Evolutionary conservation across 192 early-diverging fungal species (phyloP).

Genomic region (Dimargaris verticillata): DNA sequence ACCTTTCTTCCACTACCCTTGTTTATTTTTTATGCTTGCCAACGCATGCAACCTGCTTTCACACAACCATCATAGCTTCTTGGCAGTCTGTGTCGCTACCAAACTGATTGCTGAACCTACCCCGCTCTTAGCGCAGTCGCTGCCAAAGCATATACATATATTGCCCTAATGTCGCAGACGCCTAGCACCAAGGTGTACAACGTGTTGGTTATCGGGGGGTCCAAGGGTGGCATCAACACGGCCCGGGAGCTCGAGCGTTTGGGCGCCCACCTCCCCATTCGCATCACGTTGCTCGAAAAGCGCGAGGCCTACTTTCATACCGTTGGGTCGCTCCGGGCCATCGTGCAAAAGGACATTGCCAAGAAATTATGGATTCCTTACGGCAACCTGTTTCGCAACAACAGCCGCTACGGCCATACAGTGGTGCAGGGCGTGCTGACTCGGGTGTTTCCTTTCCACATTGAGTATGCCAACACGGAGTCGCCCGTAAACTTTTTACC

Average conservation of each 20-base stretch:
- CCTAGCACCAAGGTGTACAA: conserved; percentile 13
- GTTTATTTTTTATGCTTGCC: too few species aligned
- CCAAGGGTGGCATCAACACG: conserved; percentile 26
- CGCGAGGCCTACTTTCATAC: conserved; percentile 30
- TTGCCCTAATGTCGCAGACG: too few species aligned
- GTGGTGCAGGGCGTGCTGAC: conserved; percentile 32
- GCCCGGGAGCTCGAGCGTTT: conserved; percentile 20
- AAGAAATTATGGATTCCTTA: conserved; percentile 31
- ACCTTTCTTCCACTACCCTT: too few species aligned
- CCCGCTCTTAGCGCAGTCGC: too few species aligned
- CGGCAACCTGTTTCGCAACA: conserved; percentile 19
- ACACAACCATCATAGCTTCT: too few species aligned
- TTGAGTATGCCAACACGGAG: conserved; percentile 30
- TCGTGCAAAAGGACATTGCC: conserved; percentile 29
- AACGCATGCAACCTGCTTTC: too few species aligned
- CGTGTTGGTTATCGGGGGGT: conserved; percentile 34
- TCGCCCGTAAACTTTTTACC: conserved; percentile 16
- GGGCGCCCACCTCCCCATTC: conserved; percentile 18
- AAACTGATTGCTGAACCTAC: too few species aligned
- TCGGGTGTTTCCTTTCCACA: conserved; percentile 20
- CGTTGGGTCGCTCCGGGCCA: conserved; percentile 29
- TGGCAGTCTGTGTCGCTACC: too few species aligned
- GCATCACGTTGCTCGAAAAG: conserved; percentile 33
- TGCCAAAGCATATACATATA: too few species aligned
- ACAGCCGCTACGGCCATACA: conserved; percentile 12